Conservation (phyloP, 1,284 basidiomycete species). For the Ceratobasidium sp. region DNA sequence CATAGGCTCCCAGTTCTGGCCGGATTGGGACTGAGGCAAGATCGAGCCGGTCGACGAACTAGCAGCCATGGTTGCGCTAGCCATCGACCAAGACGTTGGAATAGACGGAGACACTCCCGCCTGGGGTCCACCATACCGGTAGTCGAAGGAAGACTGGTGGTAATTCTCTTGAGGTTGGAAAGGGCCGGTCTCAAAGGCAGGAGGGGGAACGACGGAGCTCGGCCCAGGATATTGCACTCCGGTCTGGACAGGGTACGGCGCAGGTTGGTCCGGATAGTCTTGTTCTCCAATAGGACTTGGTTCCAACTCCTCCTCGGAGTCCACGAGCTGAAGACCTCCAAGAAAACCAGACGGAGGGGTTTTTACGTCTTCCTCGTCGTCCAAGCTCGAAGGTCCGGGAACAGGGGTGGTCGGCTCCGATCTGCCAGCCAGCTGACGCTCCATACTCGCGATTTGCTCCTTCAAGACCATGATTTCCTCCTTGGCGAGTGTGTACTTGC, state of each 20-base stretch:
- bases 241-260: background rate
- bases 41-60: background rate
- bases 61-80: background rate
- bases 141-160: too few species aligned
- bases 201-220: background rate
- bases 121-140: too few species aligned
- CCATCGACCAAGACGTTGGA: background rate
- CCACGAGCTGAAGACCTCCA: background rate
- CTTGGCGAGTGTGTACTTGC: slow-evolving; percentile 28
- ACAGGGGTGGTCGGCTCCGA: background rate
- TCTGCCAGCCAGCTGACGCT: background rate
- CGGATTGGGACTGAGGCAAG: background rate
- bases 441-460: slow-evolving; percentile 13
- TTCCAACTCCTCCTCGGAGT: background rate
- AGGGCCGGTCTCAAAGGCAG: too few species aligned
- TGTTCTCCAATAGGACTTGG: background rate
- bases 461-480: slow-evolving; percentile 28
- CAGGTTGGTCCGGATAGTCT: background rate
- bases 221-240: background rate
- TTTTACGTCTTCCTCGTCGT: slow-evolving; percentile 8
- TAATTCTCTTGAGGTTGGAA: too few species aligned
- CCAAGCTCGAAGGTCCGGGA: background rate
- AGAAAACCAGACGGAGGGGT: background rate
- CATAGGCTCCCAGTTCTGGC: background rate
- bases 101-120: too few species aligned